A percentile compares a stretch with the other conserved stretches of the same genome.
These are phyloP conservation scores for Berberis thunbergii DNA, from an alignment of 164 flowering plant species.

Conservation along the genomic window DNA sequence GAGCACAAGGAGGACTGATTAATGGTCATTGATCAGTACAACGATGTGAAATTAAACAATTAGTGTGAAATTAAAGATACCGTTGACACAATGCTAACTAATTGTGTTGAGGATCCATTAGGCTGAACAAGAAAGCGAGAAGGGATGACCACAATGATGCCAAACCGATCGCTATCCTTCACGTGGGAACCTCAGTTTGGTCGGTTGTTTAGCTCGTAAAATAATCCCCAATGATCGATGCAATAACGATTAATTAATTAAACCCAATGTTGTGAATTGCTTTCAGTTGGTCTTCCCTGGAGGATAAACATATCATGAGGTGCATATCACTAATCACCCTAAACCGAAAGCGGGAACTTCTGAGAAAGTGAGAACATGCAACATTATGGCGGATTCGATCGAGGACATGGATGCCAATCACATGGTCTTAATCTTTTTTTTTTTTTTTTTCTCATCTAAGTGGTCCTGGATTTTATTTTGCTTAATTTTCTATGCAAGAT, in stretches of 20 bases:
- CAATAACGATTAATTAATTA: constrained; percentile 25
- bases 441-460: constrained; percentile 7
- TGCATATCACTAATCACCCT: constrained; percentile 11
- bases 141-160: constrained; percentile 24
- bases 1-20: not conserved
- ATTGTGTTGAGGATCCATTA: constrained; percentile 1
- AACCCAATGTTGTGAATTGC: constrained; percentile 9
- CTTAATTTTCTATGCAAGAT: constrained; percentile 23
- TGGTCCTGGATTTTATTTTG: constrained; percentile 39
- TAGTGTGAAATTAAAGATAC: constrained; percentile 10
- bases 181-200: constrained; percentile 48
- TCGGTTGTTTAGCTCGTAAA: constrained; percentile 35
- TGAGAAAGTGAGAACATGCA: constrained; percentile 32
- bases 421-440: constrained; percentile 31
- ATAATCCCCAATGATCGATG: constrained; percentile 23
- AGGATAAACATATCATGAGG: constrained; percentile 18
- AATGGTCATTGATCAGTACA: not conserved
- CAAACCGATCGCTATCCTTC: constrained; percentile 42
- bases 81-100: constrained; percentile 24
- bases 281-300: constrained; percentile 23
- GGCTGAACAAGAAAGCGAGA: constrained; percentile 17
- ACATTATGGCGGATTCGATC: constrained; percentile 17
- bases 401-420: constrained; percentile 35
- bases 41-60: not conserved
- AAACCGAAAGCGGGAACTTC: constrained; percentile 24